These are phyloP conservation scores for Xylaria sp. DNA, from an alignment of 2,329 filamentous ascomycete genomes.

Conservation along the genomic window DNA sequence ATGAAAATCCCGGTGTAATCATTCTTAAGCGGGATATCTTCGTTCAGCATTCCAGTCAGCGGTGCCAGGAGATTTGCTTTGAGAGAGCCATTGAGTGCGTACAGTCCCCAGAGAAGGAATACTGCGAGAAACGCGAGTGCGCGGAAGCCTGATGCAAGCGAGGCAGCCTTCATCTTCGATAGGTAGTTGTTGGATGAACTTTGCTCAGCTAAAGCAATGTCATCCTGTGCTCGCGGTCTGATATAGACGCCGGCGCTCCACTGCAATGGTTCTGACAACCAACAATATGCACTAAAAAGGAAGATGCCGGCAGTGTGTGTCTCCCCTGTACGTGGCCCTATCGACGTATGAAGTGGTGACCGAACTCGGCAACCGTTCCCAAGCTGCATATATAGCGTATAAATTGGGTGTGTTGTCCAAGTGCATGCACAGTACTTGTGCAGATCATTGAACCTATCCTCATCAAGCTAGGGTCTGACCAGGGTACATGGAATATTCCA, in stretches of 20 bases:
- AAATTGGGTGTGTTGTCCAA: constrained; percentile 20
- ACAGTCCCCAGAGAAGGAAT: constrained; percentile 42
- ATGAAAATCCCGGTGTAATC: constrained; percentile 44
- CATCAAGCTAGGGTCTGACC: constrained; percentile 29
- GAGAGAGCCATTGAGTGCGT: constrained; percentile 42
- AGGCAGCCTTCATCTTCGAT: constrained; percentile 31
- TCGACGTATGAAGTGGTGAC: constrained; percentile 16
- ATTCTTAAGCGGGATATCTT: constrained; percentile 41
- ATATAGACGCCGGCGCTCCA: constrained; percentile 23
- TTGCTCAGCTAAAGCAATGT: constrained; percentile 9
- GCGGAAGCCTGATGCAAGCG: constrained; percentile 31
- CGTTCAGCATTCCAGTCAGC: constrained; percentile 38
- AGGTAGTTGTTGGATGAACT: constrained; percentile 14
- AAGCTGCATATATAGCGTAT: constrained; percentile 16
- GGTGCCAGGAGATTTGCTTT: constrained; percentile 41
- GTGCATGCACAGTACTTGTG: constrained; percentile 35
- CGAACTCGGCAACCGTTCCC: constrained; percentile 24
- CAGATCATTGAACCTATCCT: constrained; percentile 25
- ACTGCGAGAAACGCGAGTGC: constrained; percentile 39
- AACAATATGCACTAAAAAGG: constrained; percentile 1
- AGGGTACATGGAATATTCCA: constrained; percentile 28
- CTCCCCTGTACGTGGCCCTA: constrained; percentile 25
- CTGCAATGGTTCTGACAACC: constrained; percentile 1
- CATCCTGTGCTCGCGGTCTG: constrained; percentile 9
- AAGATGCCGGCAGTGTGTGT: constrained; percentile 29